phyloP scores from a whole-genome alignment of 2,329 filamentous ascomycete genomes.

The Sporothrix phasma region DNA sequence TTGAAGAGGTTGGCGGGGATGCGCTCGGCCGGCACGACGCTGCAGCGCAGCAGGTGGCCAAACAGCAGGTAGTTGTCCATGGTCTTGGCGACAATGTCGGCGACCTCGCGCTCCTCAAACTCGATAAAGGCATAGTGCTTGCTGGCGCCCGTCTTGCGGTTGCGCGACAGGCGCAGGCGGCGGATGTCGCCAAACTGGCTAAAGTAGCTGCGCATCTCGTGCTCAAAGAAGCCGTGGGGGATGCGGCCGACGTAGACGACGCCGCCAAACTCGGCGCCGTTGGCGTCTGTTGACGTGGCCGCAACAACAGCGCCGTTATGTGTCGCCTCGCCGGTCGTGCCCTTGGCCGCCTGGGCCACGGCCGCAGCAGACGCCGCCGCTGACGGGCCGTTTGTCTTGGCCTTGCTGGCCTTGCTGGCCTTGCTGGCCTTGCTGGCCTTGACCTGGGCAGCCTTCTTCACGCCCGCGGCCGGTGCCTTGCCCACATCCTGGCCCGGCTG shows the following conservation, averaged over 20 bases:
- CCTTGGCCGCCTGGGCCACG: not conserved
- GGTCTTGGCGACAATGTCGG: conserved; percentile 83
- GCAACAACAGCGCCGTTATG: not conserved
- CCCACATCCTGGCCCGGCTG: conserved; percentile 20
- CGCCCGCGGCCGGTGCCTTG: conserved; percentile 14
- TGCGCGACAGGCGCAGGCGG: conserved; percentile 73
- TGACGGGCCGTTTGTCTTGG: too few species aligned
- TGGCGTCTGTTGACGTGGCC: conserved; percentile 30
- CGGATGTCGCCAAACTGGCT: conserved; percentile 81
- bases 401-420: not conserved
- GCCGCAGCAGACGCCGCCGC: too few species aligned
- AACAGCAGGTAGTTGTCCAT: conserved; percentile 98
- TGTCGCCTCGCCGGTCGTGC: not conserved
- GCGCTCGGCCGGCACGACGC: conserved; percentile 57
- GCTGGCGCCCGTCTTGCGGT: conserved; percentile 79
- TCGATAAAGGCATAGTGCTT: conserved; percentile 96
- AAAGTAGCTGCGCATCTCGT: conserved; percentile 90
- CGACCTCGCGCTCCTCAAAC: conserved; percentile 67
- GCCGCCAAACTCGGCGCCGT: conserved; percentile 40
- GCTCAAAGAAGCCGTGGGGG: conserved; percentile 77
- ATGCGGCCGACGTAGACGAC: conserved; percentile 77
- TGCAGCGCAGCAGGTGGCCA: conserved; percentile 81
- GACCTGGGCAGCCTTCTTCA: conserved; percentile 1
- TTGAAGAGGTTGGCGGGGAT: conserved; percentile 78
- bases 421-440: not conserved